Percentiles rank a stretch among this genome's conserved stretches.
Evolutionary conservation across 768 basidiomycete species (phyloP).

Genomic region (Leccinum boreale): DNA sequence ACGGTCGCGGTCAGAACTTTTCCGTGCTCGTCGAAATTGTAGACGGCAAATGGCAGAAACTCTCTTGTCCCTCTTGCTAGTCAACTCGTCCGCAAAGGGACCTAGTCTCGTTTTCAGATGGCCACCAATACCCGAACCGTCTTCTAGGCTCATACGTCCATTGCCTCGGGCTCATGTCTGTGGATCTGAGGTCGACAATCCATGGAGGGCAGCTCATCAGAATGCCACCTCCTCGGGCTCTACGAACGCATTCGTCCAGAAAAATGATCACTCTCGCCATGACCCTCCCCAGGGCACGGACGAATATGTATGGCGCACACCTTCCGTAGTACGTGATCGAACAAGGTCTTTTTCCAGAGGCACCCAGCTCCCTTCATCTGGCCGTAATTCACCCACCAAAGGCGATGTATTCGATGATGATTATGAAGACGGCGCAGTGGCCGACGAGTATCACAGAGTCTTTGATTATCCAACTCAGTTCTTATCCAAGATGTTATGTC

Average conservation of each 20-base stretch:
- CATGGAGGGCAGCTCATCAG: conserved; percentile 66
- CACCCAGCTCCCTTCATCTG: conserved; percentile 43
- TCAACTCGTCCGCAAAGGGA: conserved; percentile 81
- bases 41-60: conserved; percentile 49
- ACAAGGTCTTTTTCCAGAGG: conserved; percentile 50
- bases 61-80: conserved; percentile 76
- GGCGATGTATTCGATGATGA: conserved; percentile 39
- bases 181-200: conserved; percentile 58
- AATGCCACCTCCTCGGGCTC: conserved; percentile 33
- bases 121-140: conserved; percentile 68
- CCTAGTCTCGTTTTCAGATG: conserved; percentile 79
- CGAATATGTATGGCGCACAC: conserved; percentile 65
- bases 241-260: conserved; percentile 9
- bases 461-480: conserved; percentile 81
- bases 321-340: conserved; percentile 45
- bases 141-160: conserved; percentile 70
- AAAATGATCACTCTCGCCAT: background rate
- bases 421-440: conserved; percentile 30
- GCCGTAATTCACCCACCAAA: conserved; percentile 49
- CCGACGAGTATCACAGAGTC: conserved; percentile 60
- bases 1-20: too few species aligned
- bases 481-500: conserved; percentile 77
- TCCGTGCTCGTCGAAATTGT: too few species aligned
- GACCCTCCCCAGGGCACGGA: conserved; percentile 27
- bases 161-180: conserved; percentile 43